Conservation (phyloP, 164 flowering plant genomes). For the Echeveria elegans region DNA sequence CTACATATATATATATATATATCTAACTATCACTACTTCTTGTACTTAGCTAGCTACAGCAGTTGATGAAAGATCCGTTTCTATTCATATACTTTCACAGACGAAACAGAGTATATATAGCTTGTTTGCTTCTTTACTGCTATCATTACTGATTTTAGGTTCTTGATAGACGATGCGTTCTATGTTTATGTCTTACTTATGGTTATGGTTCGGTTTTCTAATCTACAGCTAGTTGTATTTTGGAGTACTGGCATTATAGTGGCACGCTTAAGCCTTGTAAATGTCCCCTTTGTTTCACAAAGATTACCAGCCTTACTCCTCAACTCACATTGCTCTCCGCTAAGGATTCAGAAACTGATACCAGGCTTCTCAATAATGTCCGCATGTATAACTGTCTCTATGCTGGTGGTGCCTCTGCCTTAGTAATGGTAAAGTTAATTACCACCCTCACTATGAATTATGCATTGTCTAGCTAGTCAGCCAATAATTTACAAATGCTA, state of each 20-base stretch:
- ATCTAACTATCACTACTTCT: too few relatives aligned
- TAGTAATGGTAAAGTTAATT: conserved; percentile 22
- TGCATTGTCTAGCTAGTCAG: too few relatives aligned
- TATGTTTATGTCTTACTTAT: too few relatives aligned
- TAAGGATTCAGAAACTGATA: conserved; percentile 20
- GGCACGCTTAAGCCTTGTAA: conserved; percentile 29
- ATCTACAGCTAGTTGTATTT: conserved; percentile 29
- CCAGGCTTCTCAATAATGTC: conserved; percentile 18
- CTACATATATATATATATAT: not conserved
- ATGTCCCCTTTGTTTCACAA: conserved; percentile 32
- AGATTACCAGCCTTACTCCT: conserved; percentile 23
- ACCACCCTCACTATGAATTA: too few relatives aligned
- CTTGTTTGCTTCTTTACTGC: too few relatives aligned
- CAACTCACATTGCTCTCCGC: conserved; percentile 19
- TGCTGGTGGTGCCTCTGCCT: conserved; percentile 28
- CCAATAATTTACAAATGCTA: too few relatives aligned
- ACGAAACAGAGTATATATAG: too few relatives aligned
- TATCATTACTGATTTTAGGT: too few relatives aligned
- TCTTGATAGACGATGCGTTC: too few relatives aligned
- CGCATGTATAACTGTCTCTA: conserved; percentile 29
- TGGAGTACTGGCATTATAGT: conserved; percentile 34
- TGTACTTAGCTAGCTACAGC: too few relatives aligned
- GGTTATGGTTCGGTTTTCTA: not conserved
- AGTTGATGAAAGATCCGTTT: too few relatives aligned
- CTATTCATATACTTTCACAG: too few relatives aligned